Evolutionary conservation across 208 protist species (phyloP), one percentile per base, ranked within the genome.

Genomic region (Endotrypanum monterogeii): DNA sequence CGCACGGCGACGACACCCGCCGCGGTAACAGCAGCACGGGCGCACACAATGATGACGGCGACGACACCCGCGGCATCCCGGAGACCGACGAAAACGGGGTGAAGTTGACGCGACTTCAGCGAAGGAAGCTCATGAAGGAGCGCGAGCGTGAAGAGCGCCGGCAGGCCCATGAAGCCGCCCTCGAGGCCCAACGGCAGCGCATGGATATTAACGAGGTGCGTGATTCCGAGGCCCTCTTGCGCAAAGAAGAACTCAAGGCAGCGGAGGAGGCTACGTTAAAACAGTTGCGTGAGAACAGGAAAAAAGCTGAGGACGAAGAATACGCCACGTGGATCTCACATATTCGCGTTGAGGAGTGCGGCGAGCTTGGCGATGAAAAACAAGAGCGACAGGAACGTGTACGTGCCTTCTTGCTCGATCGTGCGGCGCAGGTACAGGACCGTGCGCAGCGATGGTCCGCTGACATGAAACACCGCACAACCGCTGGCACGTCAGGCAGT

Each of bases 291-390:
- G 84, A 79, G n/a, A 88, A 90, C 25, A 89, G 87, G 78, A 73
- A 78, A 39, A 74, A 72, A 25, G 71, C 67, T 1, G 88, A 93
- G 2, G 83, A 90, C 30, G 90, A 88, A 55, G 90, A 92, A 73
- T 93, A 93, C 71, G 78, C 74, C 12, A 86, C 84, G 62, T 93
- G 90, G 88, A 80, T 84, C 2, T 79, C 75, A 16, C 83, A 82
- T 41, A 95, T 93, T 39, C 86, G 76, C 5, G 81, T 93, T 11
- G 90, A 91, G 71, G 86, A 83, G 67, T 72, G 86, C 30, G 88
- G 90, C n/a, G 90, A 95, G 67, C 56, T 95, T 14, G 84, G 82
- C 35, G 85, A 91, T 32, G 88, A 88, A 74, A 79, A 70, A 57
- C 78, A 67, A 0, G 55, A 74, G 71, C 74, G 79, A 20, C 84